Conservation (phyloP, 805 yeast genomes). For the Huiozyma naganishii region DNA sequence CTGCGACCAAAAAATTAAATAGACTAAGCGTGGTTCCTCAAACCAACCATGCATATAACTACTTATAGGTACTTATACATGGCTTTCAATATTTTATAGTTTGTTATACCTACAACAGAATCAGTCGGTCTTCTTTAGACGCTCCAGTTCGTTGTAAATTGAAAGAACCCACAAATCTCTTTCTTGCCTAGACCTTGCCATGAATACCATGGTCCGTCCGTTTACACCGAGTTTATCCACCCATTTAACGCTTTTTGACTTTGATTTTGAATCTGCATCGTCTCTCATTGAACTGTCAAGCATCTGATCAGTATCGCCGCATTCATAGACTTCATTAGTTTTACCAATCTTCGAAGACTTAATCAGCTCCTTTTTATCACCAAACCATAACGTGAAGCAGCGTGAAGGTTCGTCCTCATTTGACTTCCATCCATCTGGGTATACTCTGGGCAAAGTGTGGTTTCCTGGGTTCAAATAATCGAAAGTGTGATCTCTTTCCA, state of each 20-base stretch:
- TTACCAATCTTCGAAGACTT: conserved; percentile 1
- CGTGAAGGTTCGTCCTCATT: conserved; percentile 65
- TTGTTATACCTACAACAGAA: background rate
- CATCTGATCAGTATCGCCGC: conserved; percentile 1
- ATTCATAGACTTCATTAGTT: background rate
- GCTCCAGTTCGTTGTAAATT: conserved; percentile 28
- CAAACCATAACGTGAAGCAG: conserved; percentile 80
- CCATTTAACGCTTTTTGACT: background rate
- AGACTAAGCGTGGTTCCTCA: too few relatives aligned
- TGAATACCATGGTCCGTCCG: conserved; percentile 60
- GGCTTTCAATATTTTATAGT: background rate
- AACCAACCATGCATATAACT: background rate
- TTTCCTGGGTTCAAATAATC: conserved; percentile 44
- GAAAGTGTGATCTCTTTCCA: conserved; percentile 34
- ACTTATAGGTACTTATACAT: background rate
- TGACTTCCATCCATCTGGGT: conserved; percentile 76
- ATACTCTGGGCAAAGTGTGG: conserved; percentile 56
- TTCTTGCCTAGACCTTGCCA: conserved; percentile 74
- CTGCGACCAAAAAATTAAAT: too few relatives aligned
- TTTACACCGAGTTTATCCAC: conserved; percentile 44
- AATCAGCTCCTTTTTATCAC: conserved; percentile 33
- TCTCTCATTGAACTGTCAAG: conserved; percentile 2
- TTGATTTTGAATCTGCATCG: background rate
- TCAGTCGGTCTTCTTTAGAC: conserved; percentile 12
- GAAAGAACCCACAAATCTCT: conserved; percentile 69